Base-by-base conservation (phyloP, 2,329 filamentous ascomycete genomes). In the Plectosphaerella sp. region DNA sequence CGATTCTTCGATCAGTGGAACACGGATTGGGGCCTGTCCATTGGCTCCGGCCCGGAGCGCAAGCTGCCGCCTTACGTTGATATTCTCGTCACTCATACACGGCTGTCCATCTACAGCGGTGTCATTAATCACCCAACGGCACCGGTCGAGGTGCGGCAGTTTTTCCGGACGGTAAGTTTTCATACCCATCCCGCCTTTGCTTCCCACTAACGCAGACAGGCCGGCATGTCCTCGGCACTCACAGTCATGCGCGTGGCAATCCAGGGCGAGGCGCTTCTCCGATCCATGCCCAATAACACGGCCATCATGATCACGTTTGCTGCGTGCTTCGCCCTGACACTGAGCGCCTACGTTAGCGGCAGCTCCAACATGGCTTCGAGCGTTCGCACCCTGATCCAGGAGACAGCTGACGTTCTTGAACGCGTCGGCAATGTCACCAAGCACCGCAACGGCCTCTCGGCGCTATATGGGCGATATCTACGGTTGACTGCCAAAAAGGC, bases 281-380 rank as follows among this genome's bases (percentile, higher is more conserved):
- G 83, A 51, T 89, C 86, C 0, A 90, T 90, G 86, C 87, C 87
- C 0, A 90, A 90, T 66, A 90, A 90, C 59, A 89, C 87, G 0
- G 81, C 86, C 51, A 88, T 89, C 57, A 90, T 90, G 87, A 88
- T 90, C 12, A 87, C 86, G 1, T 89, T 89, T 57, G 86, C 87
- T 0, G 84, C 84, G 5, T 87, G 83, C 59, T 87, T 87, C 55
- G 84, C 84, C 0, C 67, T 88, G n/a, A 79, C 81, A 10, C 73
- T 88, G 5, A 85, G 82, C 57, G 76, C 81, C 0, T 80, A 82
- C 47, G 76, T 81, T 3, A 74, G 77, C 0, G 81, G 77, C 25
- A 77, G 75, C 52, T 83, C 79, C 0, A 78, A 77, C 49, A 65
- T 87, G 1, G 83, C 82, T 0, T 82, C 83, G 0, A 86, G 83